Percentiles rank a stretch among this genome's conserved stretches.
These are phyloP conservation scores for Rosa persica DNA, from an alignment of 306 rosid genomes.

Conservation along the genomic window DNA sequence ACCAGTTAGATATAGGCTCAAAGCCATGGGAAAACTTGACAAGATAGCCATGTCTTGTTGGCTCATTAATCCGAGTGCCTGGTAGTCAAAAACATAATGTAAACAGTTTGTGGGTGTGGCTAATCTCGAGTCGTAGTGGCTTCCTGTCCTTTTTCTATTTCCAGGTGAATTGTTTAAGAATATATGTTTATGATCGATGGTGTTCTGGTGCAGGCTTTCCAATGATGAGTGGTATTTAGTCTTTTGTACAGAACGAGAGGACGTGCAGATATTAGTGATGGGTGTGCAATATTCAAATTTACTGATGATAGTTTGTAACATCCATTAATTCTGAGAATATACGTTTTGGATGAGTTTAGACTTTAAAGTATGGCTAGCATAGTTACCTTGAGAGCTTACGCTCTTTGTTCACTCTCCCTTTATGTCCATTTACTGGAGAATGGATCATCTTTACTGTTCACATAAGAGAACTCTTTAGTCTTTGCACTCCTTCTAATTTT, in stretches of 20 bases:
- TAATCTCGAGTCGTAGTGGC: background rate
- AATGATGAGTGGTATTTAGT: conserved; percentile 14
- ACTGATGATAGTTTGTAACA: background rate
- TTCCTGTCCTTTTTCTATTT: background rate
- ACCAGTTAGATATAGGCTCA: background rate
- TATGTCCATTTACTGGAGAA: background rate
- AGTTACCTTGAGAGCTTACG: background rate
- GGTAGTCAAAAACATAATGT: background rate
- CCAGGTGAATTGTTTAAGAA: background rate
- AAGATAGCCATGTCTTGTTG: background rate
- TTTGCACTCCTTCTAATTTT: background rate
- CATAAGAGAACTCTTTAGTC: background rate
- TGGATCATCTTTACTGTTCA: background rate
- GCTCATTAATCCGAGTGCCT: background rate
- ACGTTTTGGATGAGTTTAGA: background rate
- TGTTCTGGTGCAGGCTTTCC: conserved; percentile 14
- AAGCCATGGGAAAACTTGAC: background rate
- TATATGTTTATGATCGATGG: background rate
- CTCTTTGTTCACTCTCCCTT: background rate
- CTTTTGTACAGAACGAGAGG: background rate
- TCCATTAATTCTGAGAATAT: background rate
- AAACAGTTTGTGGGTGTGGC: background rate
- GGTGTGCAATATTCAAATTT: background rate
- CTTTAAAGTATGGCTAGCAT: background rate
- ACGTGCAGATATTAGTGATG: background rate